A percentile compares a stretch with the other conserved stretches of the same genome.
phyloP scores from a whole-genome alignment of 2,329 filamentous ascomycete species.

The Emmonsiellopsis sp. region DNA sequence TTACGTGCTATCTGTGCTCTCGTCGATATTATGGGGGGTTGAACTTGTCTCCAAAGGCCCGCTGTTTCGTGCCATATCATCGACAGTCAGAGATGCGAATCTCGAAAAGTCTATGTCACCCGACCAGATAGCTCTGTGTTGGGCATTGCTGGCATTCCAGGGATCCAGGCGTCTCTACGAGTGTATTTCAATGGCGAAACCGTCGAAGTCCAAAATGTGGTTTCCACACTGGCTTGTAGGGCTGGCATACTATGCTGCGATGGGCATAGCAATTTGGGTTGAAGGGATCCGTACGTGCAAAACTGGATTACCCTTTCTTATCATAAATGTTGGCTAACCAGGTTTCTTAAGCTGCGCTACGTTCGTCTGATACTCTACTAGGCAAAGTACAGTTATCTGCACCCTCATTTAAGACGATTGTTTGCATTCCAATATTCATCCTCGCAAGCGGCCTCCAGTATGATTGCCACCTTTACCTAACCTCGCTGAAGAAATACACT shows the following conservation, averaged over 20 bases:
- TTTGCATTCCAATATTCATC: slow-evolving; percentile 56
- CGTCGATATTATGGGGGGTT: slow-evolving; percentile 63
- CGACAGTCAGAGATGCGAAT: slow-evolving; percentile 27
- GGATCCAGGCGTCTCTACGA: slow-evolving; percentile 68
- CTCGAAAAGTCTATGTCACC: slow-evolving; percentile 43
- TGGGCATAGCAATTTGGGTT: slow-evolving; percentile 71
- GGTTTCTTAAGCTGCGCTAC: slow-evolving; percentile 6
- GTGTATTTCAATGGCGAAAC: slow-evolving; percentile 54
- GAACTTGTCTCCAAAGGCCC: slow-evolving; percentile 51
- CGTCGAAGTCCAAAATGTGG: slow-evolving; percentile 72
- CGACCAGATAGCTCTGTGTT: slow-evolving; percentile 55
- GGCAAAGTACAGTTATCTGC: slow-evolving; percentile 27
- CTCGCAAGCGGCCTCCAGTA: slow-evolving; percentile 65
- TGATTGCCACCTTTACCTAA: slow-evolving; percentile 60
- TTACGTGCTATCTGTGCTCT: slow-evolving; percentile 62
- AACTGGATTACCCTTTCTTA: background rate
- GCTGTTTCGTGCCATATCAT: slow-evolving; percentile 42
- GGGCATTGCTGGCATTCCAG: slow-evolving; percentile 67
- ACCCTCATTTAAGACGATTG: slow-evolving; percentile 42
- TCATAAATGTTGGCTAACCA: slow-evolving; percentile 4
- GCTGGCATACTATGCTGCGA: slow-evolving; percentile 63
- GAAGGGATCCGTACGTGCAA: slow-evolving; percentile 59
- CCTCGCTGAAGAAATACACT: slow-evolving; percentile 68
- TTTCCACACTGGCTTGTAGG: slow-evolving; percentile 74
- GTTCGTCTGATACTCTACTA: slow-evolving; percentile 6